Percentiles rank a stretch among this genome's conserved stretches.
Conservation (phyloP, 257 asterid genomes). For the Echium plantagineum region DNA sequence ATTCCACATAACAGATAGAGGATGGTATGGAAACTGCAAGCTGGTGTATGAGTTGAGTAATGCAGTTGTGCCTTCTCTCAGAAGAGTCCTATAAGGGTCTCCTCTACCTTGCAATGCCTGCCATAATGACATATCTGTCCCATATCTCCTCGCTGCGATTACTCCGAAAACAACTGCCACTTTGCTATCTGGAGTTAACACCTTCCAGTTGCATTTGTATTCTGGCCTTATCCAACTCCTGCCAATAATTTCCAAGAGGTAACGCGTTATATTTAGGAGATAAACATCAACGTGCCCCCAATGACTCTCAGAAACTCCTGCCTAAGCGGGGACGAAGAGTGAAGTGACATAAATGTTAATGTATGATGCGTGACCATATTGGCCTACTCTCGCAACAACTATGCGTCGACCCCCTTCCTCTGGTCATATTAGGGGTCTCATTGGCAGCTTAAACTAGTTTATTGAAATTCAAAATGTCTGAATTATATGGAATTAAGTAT, state of each 20-base stretch:
- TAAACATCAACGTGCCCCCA: no score
- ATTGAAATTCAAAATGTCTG: no score
- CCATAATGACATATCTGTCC: slow-evolving; percentile 56
- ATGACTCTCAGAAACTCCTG: no score
- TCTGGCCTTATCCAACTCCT: slow-evolving; percentile 85
- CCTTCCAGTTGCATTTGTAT: slow-evolving; percentile 71
- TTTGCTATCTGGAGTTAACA: slow-evolving; percentile 59
- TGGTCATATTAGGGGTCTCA: no score
- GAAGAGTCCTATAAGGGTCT: slow-evolving; percentile 69
- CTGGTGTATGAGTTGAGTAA: slow-evolving; percentile 78
- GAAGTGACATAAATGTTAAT: no score
- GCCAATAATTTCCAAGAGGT: neutral
- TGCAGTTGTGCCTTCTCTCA: slow-evolving; percentile 85
- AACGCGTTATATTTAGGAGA: no score
- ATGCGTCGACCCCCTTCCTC: no score
- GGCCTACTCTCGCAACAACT: no score
- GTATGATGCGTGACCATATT: no score
- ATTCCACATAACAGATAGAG: slow-evolving; percentile 39
- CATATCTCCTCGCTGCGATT: slow-evolving; percentile 55
- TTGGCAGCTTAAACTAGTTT: no score
- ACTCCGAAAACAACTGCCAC: slow-evolving; percentile 62
- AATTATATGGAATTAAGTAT: no score
- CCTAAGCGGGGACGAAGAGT: no score
- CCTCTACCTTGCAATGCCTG: slow-evolving; percentile 62
- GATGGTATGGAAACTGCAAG: slow-evolving; percentile 50